These are phyloP conservation scores for Scenedesmus sp. DNA, from an alignment of 163 green algal species.

Conservation along the genomic window DNA sequence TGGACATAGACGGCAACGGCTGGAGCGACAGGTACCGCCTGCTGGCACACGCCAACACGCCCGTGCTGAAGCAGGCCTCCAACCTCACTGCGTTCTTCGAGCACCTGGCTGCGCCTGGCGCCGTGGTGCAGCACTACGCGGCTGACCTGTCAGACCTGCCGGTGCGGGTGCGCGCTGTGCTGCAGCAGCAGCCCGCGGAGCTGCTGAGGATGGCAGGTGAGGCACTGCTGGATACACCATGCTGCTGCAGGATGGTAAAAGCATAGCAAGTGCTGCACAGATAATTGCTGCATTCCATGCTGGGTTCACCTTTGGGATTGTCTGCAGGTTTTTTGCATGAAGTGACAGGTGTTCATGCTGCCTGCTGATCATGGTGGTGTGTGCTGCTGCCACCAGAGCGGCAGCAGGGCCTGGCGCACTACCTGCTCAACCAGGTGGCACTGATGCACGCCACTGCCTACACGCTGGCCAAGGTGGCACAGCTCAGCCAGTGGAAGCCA, in stretches of 20 bases:
- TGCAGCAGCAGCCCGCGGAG: neutral
- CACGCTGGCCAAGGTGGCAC: conserved; percentile 32
- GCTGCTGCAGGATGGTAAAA: neutral
- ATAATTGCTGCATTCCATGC: neutral
- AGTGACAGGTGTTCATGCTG: neutral
- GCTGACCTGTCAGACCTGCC: conserved; percentile 46
- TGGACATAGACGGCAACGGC: conserved; percentile 68
- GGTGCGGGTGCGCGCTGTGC: neutral
- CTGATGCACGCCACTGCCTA: conserved; percentile 48
- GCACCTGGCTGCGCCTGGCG: conserved; percentile 55
- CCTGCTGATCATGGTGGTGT: neutral
- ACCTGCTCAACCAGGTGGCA: conserved; percentile 48
- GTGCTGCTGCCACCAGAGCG: conserved; percentile 1
- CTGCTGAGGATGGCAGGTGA: conserved; percentile 36
- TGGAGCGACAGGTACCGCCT: conserved; percentile 65
- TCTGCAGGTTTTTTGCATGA: too few species aligned
- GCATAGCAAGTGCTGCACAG: neutral
- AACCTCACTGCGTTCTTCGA: conserved; percentile 61
- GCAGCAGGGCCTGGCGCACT: conserved; percentile 28
- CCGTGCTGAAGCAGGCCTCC: conserved; percentile 66
- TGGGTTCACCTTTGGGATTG: neutral
- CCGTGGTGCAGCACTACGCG: conserved; percentile 50
- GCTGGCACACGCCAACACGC: conserved; percentile 57
- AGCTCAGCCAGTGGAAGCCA: conserved; percentile 49
- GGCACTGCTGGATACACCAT: neutral